Percentiles rank a stretch among this genome's conserved stretches.
Evolutionary conservation across 768 basidiomycete species (phyloP).

Genomic region (Podaxis rugospora): DNA sequence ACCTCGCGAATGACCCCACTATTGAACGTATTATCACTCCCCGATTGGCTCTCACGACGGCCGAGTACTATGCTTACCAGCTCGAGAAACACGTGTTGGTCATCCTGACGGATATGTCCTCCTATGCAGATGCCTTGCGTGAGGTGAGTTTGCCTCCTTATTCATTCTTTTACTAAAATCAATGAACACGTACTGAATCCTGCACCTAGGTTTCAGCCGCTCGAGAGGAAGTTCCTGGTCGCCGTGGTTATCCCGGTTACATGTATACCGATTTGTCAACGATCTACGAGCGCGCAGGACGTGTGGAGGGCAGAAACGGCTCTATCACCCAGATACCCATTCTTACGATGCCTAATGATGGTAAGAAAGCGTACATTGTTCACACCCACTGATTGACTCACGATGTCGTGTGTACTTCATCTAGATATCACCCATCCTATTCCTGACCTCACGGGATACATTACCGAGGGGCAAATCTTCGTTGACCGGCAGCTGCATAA

Average conservation of each 20-base stretch:
- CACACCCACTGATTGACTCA: conserved; percentile 15
- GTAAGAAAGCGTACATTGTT: conserved; percentile 39
- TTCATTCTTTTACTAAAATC: conserved; percentile 7
- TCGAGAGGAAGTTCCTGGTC: conserved; percentile 98
- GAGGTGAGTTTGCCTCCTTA: conserved; percentile 51
- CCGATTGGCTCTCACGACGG: conserved; percentile 94
- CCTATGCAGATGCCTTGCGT: conserved; percentile 94
- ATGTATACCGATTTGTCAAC: conserved; percentile 99
- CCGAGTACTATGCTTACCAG: conserved; percentile 99
- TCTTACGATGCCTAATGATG: conserved; percentile 99
- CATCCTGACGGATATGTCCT: conserved; percentile 98
- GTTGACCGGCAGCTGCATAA: conserved; percentile 98
- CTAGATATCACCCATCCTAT: conserved; percentile 99
- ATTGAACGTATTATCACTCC: conserved; percentile 99
- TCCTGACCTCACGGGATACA: conserved; percentile 98
- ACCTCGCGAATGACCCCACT: conserved; percentile 97
- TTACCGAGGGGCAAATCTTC: conserved; percentile 98
- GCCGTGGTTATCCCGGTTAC: conserved; percentile 97
- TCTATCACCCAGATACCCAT: conserved; percentile 99
- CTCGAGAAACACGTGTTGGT: conserved; percentile 99
- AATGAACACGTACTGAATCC: conserved; percentile 17
- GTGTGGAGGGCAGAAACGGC: conserved; percentile 95
- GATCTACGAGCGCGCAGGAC: conserved; percentile 98
- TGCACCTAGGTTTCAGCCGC: conserved; percentile 84
- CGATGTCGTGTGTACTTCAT: conserved; percentile 6